A percentile compares a stretch with the other conserved stretches of the same genome.
phyloP scores from a whole-genome alignment of 2,329 filamentous ascomycete genomes.

The Exophiala lecanii-corni region DNA sequence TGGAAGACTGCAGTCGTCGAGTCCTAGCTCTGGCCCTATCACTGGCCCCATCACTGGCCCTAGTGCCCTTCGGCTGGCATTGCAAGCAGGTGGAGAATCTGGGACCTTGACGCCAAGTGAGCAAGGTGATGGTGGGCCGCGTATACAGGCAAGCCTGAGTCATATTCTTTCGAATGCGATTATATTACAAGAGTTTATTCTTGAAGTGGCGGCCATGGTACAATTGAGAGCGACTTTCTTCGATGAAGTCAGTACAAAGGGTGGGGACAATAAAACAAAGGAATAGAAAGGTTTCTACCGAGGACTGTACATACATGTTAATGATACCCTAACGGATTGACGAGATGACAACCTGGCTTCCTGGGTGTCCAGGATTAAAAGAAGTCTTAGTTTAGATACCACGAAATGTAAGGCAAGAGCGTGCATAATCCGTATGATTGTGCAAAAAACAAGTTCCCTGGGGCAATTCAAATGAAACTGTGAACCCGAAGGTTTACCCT shows the following conservation, averaged over 20 bases:
- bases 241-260: slow-evolving; percentile 51
- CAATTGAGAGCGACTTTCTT: slow-evolving; percentile 72
- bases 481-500: too few species aligned
- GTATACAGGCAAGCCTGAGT: slow-evolving; percentile 61
- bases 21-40: not conserved
- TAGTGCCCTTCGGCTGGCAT: not conserved
- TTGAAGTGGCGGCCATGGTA: slow-evolving; percentile 70
- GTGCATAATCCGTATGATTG: too few species aligned
- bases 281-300: too few species aligned
- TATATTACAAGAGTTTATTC: slow-evolving; percentile 72
- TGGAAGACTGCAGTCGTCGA: slow-evolving; percentile 10
- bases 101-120: slow-evolving; percentile 18
- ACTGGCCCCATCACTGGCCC: slow-evolving; percentile 1
- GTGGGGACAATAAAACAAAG: not conserved
- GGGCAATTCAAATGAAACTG: too few species aligned
- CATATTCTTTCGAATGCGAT: slow-evolving; percentile 77
- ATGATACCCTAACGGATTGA: too few species aligned
- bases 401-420: too few species aligned
- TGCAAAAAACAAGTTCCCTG: too few species aligned
- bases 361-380: too few species aligned
- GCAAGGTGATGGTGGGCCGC: slow-evolving; percentile 12
- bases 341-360: too few species aligned
- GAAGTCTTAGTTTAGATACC: too few species aligned
- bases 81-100: slow-evolving; percentile 11
- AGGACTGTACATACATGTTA: too few species aligned